Evolutionary conservation across 2,329 filamentous ascomycete species (phyloP).

Genomic region (Lizonia empirigonia): DNA sequence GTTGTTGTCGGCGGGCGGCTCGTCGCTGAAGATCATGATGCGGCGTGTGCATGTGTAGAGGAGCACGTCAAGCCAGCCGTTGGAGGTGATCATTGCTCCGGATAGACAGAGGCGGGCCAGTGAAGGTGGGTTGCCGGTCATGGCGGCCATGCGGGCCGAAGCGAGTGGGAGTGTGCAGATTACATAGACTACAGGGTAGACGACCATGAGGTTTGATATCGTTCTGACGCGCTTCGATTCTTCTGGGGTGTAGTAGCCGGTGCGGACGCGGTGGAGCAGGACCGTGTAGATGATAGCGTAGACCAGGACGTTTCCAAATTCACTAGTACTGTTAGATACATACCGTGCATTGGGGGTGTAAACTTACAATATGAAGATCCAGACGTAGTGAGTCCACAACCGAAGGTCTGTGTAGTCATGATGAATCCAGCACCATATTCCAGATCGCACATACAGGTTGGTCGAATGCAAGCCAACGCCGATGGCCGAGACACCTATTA

Average conservation of each 20-base stretch:
- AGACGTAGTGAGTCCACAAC: conserved; percentile 67
- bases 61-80: conserved; percentile 63
- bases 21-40: conserved; percentile 60
- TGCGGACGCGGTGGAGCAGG: conserved; percentile 46
- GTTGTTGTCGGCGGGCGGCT: conserved; percentile 47
- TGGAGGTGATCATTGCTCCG: conserved; percentile 63
- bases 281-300: conserved; percentile 54
- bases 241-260: conserved; percentile 42
- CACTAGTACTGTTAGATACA: conserved; percentile 23
- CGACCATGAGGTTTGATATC: conserved; percentile 63
- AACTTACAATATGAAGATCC: conserved; percentile 61
- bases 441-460: conserved; percentile 66
- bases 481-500: conserved; percentile 62
- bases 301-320: conserved; percentile 59
- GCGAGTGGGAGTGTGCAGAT: conserved; percentile 71
- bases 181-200: conserved; percentile 72
- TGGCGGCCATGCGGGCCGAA: conserved; percentile 66
- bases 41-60: conserved; percentile 64
- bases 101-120: conserved; percentile 57
- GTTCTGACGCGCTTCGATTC: conserved; percentile 46
- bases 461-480: conserved; percentile 53
- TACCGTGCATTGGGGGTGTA: too few relatives aligned
- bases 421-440: conserved; percentile 72
- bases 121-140: conserved; percentile 58
- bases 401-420: conserved; percentile 60